These are phyloP conservation scores for Cicer chorassanicum DNA, from an alignment of 306 rosid genomes.

Conservation along the genomic window DNA sequence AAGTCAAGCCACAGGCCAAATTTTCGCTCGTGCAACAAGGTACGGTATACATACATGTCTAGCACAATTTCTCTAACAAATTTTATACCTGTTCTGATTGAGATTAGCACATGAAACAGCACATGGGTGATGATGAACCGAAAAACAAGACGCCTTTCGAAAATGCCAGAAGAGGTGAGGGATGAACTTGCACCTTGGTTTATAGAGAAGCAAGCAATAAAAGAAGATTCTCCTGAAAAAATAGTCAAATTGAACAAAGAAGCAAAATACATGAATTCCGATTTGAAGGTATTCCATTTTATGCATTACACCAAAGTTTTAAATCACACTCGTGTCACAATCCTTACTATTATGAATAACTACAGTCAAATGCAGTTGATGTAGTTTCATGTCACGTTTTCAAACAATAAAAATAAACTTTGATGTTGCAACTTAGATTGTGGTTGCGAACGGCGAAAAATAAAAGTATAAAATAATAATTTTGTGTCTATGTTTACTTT, in stretches of 20 bases:
- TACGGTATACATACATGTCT: constrained; percentile 22
- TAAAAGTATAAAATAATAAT: constrained; percentile 40
- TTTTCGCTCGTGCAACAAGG: constrained; percentile 87
- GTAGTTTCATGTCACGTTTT: neutral
- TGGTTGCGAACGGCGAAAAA: neutral
- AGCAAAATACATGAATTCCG: constrained; percentile 67
- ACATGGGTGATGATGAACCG: constrained; percentile 99
- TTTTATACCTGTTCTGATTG: constrained; percentile 28
- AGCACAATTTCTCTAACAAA: neutral
- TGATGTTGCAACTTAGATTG: neutral
- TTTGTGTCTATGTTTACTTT: constrained; percentile 33
- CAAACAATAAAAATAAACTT: neutral
- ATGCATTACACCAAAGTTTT: neutral
- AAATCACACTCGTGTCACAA: neutral
- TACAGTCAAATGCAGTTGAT: neutral
- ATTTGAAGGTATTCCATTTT: constrained; percentile 56
- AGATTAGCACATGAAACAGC: constrained; percentile 56
- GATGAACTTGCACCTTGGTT: constrained; percentile 88
- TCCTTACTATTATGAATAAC: neutral
- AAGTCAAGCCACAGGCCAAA: constrained; percentile 77
- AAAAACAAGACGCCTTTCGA: constrained; percentile 88
- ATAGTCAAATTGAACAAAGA: constrained; percentile 73
- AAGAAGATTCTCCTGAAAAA: constrained; percentile 68
- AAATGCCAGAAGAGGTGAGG: constrained; percentile 91
- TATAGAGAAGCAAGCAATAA: constrained; percentile 74